A percentile compares a stretch with the other conserved stretches of the same genome.
phyloP scores from a whole-genome alignment of 176 grass and related monocot species.

The Musa troglodytarum region DNA sequence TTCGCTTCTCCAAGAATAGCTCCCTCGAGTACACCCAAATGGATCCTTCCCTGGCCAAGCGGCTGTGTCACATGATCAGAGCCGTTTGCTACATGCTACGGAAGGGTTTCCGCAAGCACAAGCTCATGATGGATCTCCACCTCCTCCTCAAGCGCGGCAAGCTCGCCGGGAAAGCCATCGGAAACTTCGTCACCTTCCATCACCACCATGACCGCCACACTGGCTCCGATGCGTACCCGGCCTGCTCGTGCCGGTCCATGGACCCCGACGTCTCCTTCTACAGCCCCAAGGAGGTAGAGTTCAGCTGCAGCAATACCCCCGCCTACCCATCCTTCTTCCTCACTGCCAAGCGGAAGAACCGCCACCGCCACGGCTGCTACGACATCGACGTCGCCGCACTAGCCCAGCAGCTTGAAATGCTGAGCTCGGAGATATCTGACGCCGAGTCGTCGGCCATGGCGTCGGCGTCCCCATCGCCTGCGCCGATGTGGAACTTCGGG shows the following conservation, averaged over 20 bases:
- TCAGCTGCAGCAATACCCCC: constrained; percentile 85
- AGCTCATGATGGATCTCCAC: constrained; percentile 51
- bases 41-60: constrained; percentile 18
- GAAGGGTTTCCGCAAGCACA: constrained; percentile 54
- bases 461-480: neutral
- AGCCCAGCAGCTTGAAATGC: constrained; percentile 43
- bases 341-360: constrained; percentile 11
- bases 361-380: neutral
- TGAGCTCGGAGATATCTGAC: constrained; percentile 32
- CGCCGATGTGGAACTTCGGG: neutral
- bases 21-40: neutral
- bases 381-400: constrained; percentile 17
- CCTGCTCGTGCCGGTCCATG: constrained; percentile 55
- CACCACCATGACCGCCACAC: neutral
- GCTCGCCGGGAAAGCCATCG: constrained; percentile 23
- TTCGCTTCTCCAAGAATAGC: neutral
- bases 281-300: constrained; percentile 58
- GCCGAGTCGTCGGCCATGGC: neutral
- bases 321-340: constrained; percentile 24
- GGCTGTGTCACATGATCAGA: constrained; percentile 40
- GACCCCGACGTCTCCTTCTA: constrained; percentile 42
- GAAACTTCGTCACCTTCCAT: constrained; percentile 10
- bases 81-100: constrained; percentile 50
- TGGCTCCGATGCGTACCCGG: neutral
- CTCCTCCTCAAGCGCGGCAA: constrained; percentile 39